A percentile compares a stretch with the other conserved stretches of the same genome.
Evolutionary conservation across 441 rosid genomes (phyloP).

Genomic region (Adansonia grandidieri): DNA sequence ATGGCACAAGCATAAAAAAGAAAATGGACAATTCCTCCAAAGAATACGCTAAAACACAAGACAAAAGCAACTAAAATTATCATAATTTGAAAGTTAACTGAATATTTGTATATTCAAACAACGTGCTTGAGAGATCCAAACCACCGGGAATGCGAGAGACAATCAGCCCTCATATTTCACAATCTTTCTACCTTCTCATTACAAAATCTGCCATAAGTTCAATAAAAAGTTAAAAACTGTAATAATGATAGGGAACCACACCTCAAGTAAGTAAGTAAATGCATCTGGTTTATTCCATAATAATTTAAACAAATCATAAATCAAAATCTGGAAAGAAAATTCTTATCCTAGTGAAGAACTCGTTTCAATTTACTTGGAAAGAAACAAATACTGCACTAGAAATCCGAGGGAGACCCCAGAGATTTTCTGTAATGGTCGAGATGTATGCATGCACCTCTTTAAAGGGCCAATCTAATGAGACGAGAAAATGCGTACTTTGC

Average conservation of each 20-base stretch:
- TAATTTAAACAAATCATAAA: neutral
- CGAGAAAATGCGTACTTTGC: neutral
- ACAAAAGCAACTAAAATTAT: slow-evolving; percentile 24
- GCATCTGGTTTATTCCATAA: neutral
- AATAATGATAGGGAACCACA: neutral
- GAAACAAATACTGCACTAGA: neutral
- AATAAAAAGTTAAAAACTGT: slow-evolving; percentile 1
- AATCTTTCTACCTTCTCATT: slow-evolving; percentile 38
- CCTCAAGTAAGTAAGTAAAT: neutral
- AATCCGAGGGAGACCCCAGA: neutral
- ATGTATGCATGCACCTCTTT: neutral
- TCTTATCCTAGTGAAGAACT: slow-evolving; percentile 7
- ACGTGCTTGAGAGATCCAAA: slow-evolving; percentile 29
- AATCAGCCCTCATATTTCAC: slow-evolving; percentile 35
- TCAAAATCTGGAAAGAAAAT: neutral
- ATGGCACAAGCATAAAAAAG: slow-evolving; percentile 29
- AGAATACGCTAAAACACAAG: slow-evolving; percentile 35
- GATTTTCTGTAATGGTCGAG: neutral
- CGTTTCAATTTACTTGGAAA: neutral
- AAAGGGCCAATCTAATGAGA: neutral
- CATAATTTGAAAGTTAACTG: slow-evolving; percentile 17
- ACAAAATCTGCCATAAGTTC: slow-evolving; percentile 33
- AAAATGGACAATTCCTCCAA: slow-evolving; percentile 13
- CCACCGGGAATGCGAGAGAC: slow-evolving; percentile 39
- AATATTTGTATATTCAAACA: slow-evolving; percentile 25